Percentiles rank a stretch among this genome's conserved stretches.
Conservation (phyloP, 1,139 yeast species). For the Pichia sp. region DNA sequence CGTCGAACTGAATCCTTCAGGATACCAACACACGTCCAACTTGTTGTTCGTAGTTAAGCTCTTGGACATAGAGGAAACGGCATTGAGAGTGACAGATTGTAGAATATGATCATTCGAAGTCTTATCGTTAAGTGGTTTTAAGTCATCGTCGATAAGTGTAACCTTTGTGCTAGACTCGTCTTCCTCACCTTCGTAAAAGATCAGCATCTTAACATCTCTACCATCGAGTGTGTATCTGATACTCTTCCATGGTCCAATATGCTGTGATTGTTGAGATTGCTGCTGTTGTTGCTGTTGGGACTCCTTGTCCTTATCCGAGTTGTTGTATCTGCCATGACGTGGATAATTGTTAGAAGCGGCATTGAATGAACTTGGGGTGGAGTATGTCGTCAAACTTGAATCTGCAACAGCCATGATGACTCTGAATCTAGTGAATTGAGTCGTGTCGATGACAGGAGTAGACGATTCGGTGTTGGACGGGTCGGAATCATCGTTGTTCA, state of each 20-base stretch:
- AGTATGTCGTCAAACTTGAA: slow-evolving; percentile 9
- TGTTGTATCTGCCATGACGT: not conserved
- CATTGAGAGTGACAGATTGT: slow-evolving; percentile 4
- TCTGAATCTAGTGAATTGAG: slow-evolving; percentile 1
- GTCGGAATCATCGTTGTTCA: not conserved
- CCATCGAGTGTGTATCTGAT: slow-evolving; percentile 7
- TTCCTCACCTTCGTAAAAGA: slow-evolving; percentile 13
- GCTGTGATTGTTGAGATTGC: not conserved
- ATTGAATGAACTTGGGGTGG: not conserved
- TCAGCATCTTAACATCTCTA: slow-evolving; percentile 15
- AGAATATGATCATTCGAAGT: not conserved
- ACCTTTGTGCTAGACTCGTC: no score
- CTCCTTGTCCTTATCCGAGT: not conserved
- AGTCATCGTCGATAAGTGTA: not conserved
- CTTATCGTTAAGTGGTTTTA: not conserved
- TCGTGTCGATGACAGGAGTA: not conserved
- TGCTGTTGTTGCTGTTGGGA: not conserved
- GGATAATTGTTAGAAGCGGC: not conserved
- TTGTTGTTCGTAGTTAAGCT: slow-evolving; percentile 15
- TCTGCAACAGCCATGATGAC: slow-evolving; percentile 9
- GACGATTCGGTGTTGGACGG: not conserved
- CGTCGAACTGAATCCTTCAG: slow-evolving; percentile 45
- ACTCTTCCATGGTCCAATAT: slow-evolving; percentile 16
- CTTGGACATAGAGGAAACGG: slow-evolving; percentile 9
- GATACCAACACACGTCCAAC: slow-evolving; percentile 32